Evolutionary conservation across 164 flowering plant genomes (phyloP).

Genomic region (Warburgia ugandensis): DNA sequence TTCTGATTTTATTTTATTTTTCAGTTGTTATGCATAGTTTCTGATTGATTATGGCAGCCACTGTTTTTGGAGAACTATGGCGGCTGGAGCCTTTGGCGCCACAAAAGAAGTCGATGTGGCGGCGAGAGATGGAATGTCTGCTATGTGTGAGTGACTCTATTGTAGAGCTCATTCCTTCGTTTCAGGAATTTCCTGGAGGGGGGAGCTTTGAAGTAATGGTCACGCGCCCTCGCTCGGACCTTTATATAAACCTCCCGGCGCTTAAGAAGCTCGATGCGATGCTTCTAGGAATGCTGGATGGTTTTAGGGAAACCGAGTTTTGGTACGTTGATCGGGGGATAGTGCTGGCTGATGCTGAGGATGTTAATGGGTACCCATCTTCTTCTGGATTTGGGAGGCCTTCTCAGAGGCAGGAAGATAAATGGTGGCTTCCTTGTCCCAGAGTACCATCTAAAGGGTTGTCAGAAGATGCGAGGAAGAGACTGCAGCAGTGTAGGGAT

Average conservation of each 20-base stretch:
- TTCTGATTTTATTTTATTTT: background rate
- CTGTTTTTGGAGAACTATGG: conserved; percentile 80
- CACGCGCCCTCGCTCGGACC: conserved; percentile 56
- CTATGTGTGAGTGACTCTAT: conserved; percentile 64
- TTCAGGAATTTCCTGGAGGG: conserved; percentile 68
- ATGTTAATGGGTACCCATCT: conserved; percentile 16
- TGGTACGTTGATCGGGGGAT: conserved; percentile 57
- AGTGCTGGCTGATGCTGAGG: conserved; percentile 25
- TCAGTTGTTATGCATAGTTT: background rate
- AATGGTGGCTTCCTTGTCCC: conserved; percentile 83
- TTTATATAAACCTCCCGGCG: conserved; percentile 63
- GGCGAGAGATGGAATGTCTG: conserved; percentile 82
- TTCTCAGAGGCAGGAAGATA: conserved; percentile 57
- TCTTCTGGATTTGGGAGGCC: conserved; percentile 27
- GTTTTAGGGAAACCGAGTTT: conserved; percentile 48
- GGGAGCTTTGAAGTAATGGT: conserved; percentile 73
- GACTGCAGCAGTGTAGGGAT: conserved; percentile 59
- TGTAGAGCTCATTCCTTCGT: conserved; percentile 63
- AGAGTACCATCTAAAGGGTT: conserved; percentile 56
- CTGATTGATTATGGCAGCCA: conserved; percentile 29
- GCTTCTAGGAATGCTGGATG: conserved; percentile 58
- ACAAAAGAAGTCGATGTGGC: conserved; percentile 65
- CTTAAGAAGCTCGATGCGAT: conserved; percentile 69
- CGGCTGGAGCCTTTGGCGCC: conserved; percentile 65
- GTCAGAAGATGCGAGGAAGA: conserved; percentile 46